These are phyloP conservation scores for Trypanosomatidae sp. DNA, from an alignment of 208 protist species.

Conservation along the genomic window DNA sequence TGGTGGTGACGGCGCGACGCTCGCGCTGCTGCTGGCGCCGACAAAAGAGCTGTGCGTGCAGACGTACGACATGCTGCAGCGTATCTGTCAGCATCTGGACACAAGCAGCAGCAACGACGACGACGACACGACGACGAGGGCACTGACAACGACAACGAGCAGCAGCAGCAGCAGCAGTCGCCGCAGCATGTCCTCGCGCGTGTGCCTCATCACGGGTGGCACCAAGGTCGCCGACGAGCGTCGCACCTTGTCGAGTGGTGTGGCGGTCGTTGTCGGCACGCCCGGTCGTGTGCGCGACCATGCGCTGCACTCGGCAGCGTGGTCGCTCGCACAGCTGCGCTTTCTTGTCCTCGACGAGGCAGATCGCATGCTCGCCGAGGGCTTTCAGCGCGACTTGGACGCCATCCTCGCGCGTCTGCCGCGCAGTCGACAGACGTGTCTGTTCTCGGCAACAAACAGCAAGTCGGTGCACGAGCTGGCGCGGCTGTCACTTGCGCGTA, in stretches of 20 bases:
- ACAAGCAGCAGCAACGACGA: slow-evolving; percentile 2
- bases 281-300: slow-evolving; percentile 84
- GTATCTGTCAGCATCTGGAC: slow-evolving; percentile 63
- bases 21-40: slow-evolving; percentile 77
- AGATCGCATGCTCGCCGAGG: slow-evolving; percentile 98
- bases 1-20: slow-evolving; percentile 32
- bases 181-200: slow-evolving; percentile 21
- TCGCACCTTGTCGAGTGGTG: slow-evolving; percentile 25
- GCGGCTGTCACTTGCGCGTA: slow-evolving; percentile 83
- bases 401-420: slow-evolving; percentile 80
- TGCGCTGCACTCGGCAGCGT: slow-evolving; percentile 47
- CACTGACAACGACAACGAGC: background rate
- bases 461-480: slow-evolving; percentile 86
- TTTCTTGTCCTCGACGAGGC: slow-evolving; percentile 98
- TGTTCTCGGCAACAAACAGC: slow-evolving; percentile 97
- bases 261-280: slow-evolving; percentile 74
- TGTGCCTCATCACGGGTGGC: slow-evolving; percentile 85
- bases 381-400: slow-evolving; percentile 97
- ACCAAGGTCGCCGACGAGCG: slow-evolving; percentile 79
- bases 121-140: slow-evolving; percentile 1
- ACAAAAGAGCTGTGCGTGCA: slow-evolving; percentile 91
- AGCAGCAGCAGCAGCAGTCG: background rate
- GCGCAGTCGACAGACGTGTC: slow-evolving; percentile 92
- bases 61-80: slow-evolving; percentile 74
- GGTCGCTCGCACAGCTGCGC: slow-evolving; percentile 88